Evolutionary conservation across 75 land plant genomes (phyloP), one percentile per base, ranked within the genome.

Genomic region (Cunninghamia lanceolata): DNA sequence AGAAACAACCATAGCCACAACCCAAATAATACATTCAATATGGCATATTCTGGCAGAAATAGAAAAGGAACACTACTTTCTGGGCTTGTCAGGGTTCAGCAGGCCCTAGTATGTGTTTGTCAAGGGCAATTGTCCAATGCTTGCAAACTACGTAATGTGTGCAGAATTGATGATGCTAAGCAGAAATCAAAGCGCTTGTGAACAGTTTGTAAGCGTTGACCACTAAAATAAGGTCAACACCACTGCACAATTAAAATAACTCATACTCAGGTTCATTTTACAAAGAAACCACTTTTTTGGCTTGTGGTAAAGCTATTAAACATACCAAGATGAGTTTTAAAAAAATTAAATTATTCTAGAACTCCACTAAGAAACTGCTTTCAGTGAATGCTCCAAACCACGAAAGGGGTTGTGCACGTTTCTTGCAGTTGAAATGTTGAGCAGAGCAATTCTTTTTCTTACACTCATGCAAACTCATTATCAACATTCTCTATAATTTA

Each of bases 161-260:
- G 75, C 14, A 39, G 45, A 21, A 77, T 38, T 40, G 40, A 25
- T 77, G 3, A 9, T 25, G 28, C 80, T 39, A 77, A 38, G 42
- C 80, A 77, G 80, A 77, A 77, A 40, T 8, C 40, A 39, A 76
- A 76, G 39, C 39, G 0, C 38, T 35, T 16, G 25, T 38, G 1
- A 36, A 76, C 79, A 36, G 79, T 76, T 76, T 17, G 79, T 40
- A 40, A 77, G 25, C 40, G 80, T 42, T 25, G 42, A 77, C 45
- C 80, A 77, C 43, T 40, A 77, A 77, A 39, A 77, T 77, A 38
- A 19, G 45, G 45, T 40, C 80, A 40, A 77, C 80, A 15, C 80
- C 80, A 2, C 80, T 77, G 42, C 80, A 77, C 25, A 40, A 77
- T 7, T 77, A 21, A 77, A 77, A 40, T 17, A 17, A 38, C 43